phyloP scores from a whole-genome alignment of 2,329 filamentous ascomycete genomes.

The Trichoderma afroharzianum region DNA sequence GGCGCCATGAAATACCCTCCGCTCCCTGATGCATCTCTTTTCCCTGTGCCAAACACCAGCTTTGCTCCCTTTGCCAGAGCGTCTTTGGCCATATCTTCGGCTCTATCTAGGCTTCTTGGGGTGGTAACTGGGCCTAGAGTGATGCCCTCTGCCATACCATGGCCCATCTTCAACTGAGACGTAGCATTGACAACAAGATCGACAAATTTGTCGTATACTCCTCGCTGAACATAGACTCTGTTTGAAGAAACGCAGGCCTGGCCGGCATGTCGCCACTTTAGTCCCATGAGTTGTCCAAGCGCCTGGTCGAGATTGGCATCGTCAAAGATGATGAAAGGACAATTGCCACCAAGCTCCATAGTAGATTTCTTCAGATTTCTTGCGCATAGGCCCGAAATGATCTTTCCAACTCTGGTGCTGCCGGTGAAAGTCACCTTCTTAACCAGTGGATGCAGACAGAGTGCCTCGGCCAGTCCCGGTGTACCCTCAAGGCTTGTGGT shows the following conservation, averaged over 20 bases:
- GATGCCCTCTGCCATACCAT: slow-evolving; percentile 47
- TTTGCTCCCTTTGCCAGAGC: slow-evolving; percentile 60
- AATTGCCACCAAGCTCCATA: slow-evolving; percentile 69
- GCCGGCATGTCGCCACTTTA: slow-evolving; percentile 69
- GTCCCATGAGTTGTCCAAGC: slow-evolving; percentile 56
- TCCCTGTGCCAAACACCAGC: slow-evolving; percentile 50
- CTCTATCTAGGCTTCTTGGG: slow-evolving; percentile 32
- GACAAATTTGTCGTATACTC: slow-evolving; percentile 60
- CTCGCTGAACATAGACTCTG: slow-evolving; percentile 56
- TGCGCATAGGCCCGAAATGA: slow-evolving; percentile 58
- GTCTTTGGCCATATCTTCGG: slow-evolving; percentile 52
- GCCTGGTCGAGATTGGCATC: slow-evolving; percentile 67
- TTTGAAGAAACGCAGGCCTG: slow-evolving; percentile 69
- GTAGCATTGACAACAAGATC: slow-evolving; percentile 51
- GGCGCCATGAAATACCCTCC: slow-evolving; percentile 66
- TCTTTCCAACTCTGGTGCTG: slow-evolving; percentile 64
- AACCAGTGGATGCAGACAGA: slow-evolving; percentile 43
- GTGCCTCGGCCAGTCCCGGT: slow-evolving; percentile 41
- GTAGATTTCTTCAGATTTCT: slow-evolving; percentile 63
- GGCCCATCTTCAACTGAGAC: slow-evolving; percentile 54
- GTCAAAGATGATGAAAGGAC: slow-evolving; percentile 61
- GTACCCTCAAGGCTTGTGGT: slow-evolving; percentile 45
- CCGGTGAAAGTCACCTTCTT: slow-evolving; percentile 76
- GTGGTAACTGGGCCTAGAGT: slow-evolving; percentile 37
- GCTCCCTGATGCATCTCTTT: slow-evolving; percentile 38